Conservation (phyloP, 2,329 filamentous ascomycete genomes). For the Ceratocystis huliohia region DNA sequence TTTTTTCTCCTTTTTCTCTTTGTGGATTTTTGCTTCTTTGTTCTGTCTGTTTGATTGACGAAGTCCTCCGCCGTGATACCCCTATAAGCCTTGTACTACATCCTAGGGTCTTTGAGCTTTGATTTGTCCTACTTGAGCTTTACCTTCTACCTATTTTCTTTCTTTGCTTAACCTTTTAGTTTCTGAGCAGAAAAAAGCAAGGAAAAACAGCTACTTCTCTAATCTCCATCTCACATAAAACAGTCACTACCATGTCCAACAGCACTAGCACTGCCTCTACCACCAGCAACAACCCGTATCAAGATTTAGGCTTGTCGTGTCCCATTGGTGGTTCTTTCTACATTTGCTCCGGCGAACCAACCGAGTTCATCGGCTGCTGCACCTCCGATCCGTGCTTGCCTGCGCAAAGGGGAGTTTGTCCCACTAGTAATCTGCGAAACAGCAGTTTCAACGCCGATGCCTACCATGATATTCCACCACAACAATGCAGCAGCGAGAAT, state of each 20-base stretch:
- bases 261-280: conserved; percentile 5
- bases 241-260: background rate
- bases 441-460: conserved; percentile 26
- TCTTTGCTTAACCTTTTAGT: background rate
- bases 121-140: background rate
- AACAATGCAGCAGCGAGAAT: conserved; percentile 26
- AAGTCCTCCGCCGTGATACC: background rate
- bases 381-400: conserved; percentile 28
- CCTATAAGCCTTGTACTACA: background rate
- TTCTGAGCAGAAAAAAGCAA: background rate
- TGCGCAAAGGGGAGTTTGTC: conserved; percentile 27
- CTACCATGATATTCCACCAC: conserved; percentile 26
- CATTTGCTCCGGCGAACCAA: conserved; percentile 27
- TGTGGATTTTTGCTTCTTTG: background rate
- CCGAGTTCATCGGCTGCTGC: conserved; percentile 34
- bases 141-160: background rate
- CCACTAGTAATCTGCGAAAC: conserved; percentile 24
- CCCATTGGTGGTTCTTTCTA: conserved; percentile 29
- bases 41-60: background rate
- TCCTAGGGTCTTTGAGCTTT: background rate
- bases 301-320: conserved; percentile 27
- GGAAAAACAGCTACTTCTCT: background rate
- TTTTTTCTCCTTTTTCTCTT: background rate
- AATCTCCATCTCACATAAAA: background rate
- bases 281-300: conserved; percentile 10